Evolutionary conservation across 208 protist genomes (phyloP).

Genomic region (Tritrichomonas musculus): DNA sequence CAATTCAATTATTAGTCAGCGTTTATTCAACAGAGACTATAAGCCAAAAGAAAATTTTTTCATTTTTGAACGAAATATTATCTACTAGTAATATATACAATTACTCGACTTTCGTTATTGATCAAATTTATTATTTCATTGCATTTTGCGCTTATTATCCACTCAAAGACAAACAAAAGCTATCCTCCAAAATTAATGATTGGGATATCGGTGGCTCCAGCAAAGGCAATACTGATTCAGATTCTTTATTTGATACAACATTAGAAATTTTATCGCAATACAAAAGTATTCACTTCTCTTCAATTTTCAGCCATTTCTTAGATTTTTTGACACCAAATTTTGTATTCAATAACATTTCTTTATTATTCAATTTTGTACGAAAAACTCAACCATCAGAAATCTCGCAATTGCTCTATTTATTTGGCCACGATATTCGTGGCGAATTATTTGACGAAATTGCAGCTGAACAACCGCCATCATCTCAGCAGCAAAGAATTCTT

Average conservation of each 20-base stretch:
- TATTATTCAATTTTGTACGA: background rate
- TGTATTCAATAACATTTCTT: background rate
- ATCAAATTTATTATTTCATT: background rate
- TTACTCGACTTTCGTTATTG: background rate
- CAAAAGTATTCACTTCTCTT: background rate
- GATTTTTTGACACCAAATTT: background rate
- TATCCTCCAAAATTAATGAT: background rate
- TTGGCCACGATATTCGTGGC: background rate
- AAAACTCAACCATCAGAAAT: background rate
- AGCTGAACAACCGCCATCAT: background rate
- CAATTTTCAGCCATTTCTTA: background rate
- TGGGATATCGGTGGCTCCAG: background rate
- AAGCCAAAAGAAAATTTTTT: background rate
- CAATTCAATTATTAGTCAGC: background rate
- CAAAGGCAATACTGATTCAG: no score
- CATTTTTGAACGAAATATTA: background rate
- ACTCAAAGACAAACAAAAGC: background rate
- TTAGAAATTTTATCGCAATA: no score
- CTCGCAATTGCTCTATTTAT: background rate
- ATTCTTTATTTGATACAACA: no score
- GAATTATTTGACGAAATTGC: background rate
- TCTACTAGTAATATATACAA: no score
- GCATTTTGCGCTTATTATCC: background rate
- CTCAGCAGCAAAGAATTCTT: background rate
- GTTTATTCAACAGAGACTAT: background rate